Evolutionary conservation across 768 basidiomycete genomes (phyloP), one percentile per base, ranked within the genome.

Genomic region (Leccinum variicolor): DNA sequence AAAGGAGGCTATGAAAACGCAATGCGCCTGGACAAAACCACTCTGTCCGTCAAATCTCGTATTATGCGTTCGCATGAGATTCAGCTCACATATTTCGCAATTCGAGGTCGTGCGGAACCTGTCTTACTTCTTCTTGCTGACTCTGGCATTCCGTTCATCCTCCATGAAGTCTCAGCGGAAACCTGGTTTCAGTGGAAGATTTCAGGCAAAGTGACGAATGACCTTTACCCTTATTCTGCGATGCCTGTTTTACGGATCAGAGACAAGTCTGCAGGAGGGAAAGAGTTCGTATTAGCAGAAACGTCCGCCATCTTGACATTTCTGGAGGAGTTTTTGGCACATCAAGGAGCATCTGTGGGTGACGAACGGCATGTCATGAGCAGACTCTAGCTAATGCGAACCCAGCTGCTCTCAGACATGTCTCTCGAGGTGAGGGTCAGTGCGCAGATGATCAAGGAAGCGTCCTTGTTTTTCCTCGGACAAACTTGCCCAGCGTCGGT

Each of bases 41-140:
- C 25, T 25, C 25, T 25, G 25, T 4, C 25, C 25, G 25, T 25
- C 46, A 64, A 25, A 25, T 25, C 25, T 25, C 25, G 25, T 25
- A 25, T 25, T 25, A 25, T 62, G 68, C 39, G 51, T 45, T 59
- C 55, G 63, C 50, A 54, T 17, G 48, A 59, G 19, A 54, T 70
- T 14, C 61, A 61, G 50, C 59, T 69, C 29, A 60, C 53, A n/a
- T 69, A 69, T 50, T 50, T 69, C 39, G 31, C 64, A 3, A 0
- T 61, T 7, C 70, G 69, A 46, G 69, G 15, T 33, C 64, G 69
- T 45, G 64, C 67, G 1, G 69, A 69, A 55, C 69, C 68, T 2
- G 55, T 71, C 25, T 21, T 70, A 8, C 58, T 66, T 17, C 55
- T 71, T 25, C 69, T 69, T 29, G 67, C 25, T 3, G 65, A 71